phyloP scores from a whole-genome alignment of 495 filamentous ascomycete genomes.

The Penicillium cosmopolitanum region DNA sequence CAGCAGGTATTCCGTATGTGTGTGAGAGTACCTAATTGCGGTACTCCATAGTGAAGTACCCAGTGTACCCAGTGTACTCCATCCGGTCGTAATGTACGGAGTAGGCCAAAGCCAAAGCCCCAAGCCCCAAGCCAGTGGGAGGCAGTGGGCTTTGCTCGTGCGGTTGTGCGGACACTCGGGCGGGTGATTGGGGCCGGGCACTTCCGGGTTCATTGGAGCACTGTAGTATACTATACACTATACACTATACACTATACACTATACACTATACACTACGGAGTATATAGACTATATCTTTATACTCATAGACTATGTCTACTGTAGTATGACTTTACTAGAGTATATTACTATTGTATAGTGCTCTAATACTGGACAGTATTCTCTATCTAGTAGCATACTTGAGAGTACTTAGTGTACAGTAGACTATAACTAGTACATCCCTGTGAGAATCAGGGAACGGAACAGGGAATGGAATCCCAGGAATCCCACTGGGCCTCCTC shows the following conservation, averaged over 20 bases:
- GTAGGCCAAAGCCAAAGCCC: too few species aligned
- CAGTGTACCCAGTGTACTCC: neutral
- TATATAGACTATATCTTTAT: neutral
- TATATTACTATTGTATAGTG: too few species aligned
- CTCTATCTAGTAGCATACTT: too few species aligned
- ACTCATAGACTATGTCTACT: too few species aligned
- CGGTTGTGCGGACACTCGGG: neutral
- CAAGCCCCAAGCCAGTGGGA: neutral
- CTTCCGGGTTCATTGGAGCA: neutral
- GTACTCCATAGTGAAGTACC: neutral
- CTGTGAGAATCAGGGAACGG: conserved; percentile 1
- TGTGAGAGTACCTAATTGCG: neutral
- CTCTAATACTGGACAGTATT: neutral
- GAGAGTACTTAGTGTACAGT: too few species aligned
- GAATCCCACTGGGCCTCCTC: neutral
- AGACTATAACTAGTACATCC: neutral
- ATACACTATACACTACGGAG: too few species aligned
- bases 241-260: too few species aligned
- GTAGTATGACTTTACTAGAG: too few species aligned
- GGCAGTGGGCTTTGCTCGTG: neutral
- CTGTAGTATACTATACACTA: too few species aligned
- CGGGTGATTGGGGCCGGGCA: conserved; percentile 1
- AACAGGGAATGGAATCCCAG: neutral
- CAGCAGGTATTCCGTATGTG: neutral
- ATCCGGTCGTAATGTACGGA: neutral